phyloP scores from a whole-genome alignment of 441 rosid species.

The Breynia disticha region DNA sequence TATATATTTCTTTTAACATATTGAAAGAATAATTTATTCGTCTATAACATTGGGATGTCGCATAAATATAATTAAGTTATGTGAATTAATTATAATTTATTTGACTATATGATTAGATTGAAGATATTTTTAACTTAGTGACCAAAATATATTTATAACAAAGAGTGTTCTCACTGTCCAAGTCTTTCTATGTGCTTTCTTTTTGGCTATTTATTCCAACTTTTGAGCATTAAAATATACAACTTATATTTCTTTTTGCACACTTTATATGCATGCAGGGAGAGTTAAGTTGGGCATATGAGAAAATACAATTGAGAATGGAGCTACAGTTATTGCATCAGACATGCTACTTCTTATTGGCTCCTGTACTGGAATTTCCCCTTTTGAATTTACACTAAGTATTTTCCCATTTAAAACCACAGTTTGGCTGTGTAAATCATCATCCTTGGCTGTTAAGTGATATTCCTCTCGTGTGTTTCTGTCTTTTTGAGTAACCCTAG shows the following conservation, averaged over 20 bases:
- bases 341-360: slow-evolving; percentile 18
- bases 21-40: no score
- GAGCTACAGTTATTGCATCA: slow-evolving; percentile 30
- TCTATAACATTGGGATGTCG: no score
- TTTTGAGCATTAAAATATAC: no score
- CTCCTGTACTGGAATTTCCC: slow-evolving; percentile 26
- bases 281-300: slow-evolving; percentile 19
- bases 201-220: no score
- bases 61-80: no score
- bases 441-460: slow-evolving; percentile 34
- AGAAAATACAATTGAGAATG: slow-evolving; percentile 33
- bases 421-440: slow-evolving; percentile 33
- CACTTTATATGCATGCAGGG: slow-evolving; percentile 26
- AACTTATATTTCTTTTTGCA: background rate
- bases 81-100: no score
- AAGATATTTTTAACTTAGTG: no score
- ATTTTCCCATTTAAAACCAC: slow-evolving; percentile 31
- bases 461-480: slow-evolving; percentile 27
- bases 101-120: no score
- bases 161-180: no score
- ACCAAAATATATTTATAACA: no score
- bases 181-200: no score
- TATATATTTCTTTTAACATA: no score
- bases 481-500: slow-evolving; percentile 7
- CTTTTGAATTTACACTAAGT: slow-evolving; percentile 22